A percentile compares a stretch with the other conserved stretches of the same genome.
Conservation (phyloP, 2,329 filamentous ascomycete genomes). For the Xylaria sp. region DNA sequence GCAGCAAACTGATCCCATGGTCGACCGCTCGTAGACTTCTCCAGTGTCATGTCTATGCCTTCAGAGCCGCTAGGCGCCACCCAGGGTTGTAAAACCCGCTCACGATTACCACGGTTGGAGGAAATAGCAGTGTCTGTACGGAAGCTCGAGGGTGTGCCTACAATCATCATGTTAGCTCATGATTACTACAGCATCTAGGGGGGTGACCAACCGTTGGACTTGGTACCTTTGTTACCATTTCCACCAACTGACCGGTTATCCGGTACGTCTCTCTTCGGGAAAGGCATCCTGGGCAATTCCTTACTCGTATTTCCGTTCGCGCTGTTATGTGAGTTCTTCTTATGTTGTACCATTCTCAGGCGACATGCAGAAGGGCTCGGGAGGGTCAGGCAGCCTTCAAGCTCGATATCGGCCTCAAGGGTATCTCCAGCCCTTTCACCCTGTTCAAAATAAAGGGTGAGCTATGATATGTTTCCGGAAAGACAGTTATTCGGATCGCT, state of each 20-base stretch:
- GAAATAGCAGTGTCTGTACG: constrained; percentile 92
- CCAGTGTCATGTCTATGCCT: constrained; percentile 76
- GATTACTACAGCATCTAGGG: constrained; percentile 18
- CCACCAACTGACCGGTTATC: constrained; percentile 45
- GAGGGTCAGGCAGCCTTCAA: constrained; percentile 39
- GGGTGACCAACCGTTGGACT: constrained; percentile 54
- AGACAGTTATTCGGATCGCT: constrained; percentile 15
- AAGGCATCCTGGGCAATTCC: constrained; percentile 47
- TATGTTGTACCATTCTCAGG: constrained; percentile 52
- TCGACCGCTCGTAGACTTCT: constrained; percentile 61
- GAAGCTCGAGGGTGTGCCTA: constrained; percentile 77
- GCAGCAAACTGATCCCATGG: constrained; percentile 93
- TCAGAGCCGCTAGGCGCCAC: constrained; percentile 71
- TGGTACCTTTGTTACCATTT: constrained; percentile 51
- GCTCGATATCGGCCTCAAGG: constrained; percentile 41
- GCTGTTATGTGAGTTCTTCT: constrained; percentile 46
- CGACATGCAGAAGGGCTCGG: constrained; percentile 39
- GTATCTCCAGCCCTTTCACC: constrained; percentile 44
- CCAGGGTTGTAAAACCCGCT: constrained; percentile 85
- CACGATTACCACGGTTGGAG: constrained; percentile 73
- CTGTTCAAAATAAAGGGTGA: constrained; percentile 41
- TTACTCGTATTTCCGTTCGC: constrained; percentile 49
- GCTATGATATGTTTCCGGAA: constrained; percentile 28
- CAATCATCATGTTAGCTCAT: constrained; percentile 28
- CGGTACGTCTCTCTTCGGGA: constrained; percentile 48